Percentiles rank a stretch among this genome's conserved stretches.
These are phyloP conservation scores for Bocquillonia castaneifolia DNA, from an alignment of 441 rosid species.

Conservation along the genomic window DNA sequence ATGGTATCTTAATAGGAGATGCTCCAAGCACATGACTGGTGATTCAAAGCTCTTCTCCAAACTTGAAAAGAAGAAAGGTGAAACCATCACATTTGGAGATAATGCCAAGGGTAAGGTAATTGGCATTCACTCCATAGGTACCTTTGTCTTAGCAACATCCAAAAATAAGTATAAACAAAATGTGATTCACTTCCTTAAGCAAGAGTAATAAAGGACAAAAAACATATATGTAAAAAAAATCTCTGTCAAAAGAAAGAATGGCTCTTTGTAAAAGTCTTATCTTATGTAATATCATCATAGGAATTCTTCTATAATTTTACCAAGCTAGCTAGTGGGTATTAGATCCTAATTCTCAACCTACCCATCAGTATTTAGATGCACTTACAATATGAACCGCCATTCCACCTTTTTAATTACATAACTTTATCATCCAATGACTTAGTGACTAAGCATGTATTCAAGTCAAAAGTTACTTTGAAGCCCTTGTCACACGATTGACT, in stretches of 20 bases:
- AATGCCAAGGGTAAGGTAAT: too few relatives aligned
- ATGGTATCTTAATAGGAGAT: too few relatives aligned
- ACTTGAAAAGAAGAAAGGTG: too few relatives aligned
- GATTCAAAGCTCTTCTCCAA: too few relatives aligned
- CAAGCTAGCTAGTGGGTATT: conserved; percentile 49
- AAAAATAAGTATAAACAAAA: conserved; percentile 20
- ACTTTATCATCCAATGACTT: too few relatives aligned
- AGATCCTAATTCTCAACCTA: conserved; percentile 36
- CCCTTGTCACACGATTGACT: too few relatives aligned
- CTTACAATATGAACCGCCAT: conserved; percentile 20
- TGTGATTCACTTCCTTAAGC: conserved; percentile 36
- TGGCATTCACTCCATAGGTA: too few relatives aligned
- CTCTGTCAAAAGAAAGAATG: conserved; percentile 22
- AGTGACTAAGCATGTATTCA: too few relatives aligned
- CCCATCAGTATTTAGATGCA: conserved; percentile 29
- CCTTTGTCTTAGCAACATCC: too few relatives aligned
- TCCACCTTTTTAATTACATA: conserved; percentile 10
- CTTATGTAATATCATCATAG: conserved; percentile 35
- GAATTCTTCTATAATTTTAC: conserved; percentile 26
- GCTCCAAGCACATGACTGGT: too few relatives aligned
- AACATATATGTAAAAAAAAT: conserved; percentile 22
- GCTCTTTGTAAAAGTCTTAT: conserved; percentile 28
- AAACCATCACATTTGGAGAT: too few relatives aligned
- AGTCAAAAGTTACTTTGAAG: too few relatives aligned
- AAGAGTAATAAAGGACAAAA: conserved; percentile 18